Evolutionary conservation across 805 yeast genomes (phyloP).

Genomic region (Middelhovenomyces tepae): DNA sequence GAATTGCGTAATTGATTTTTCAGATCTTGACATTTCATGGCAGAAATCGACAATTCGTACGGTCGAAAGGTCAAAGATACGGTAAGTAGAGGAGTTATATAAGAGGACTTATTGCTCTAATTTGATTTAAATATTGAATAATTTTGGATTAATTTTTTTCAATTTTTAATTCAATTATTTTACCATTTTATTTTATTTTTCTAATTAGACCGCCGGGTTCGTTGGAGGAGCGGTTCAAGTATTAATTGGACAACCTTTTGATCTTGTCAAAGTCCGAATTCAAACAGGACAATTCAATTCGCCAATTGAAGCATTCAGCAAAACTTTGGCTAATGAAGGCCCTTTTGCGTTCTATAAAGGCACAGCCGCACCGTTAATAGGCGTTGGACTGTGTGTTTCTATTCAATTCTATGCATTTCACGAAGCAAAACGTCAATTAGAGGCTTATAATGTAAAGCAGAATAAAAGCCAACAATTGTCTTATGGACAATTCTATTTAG

Average conservation of each 20-base stretch:
- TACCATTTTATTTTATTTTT: neutral
- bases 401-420: constrained; percentile 65
- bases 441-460: constrained; percentile 24
- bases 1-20: too few relatives aligned
- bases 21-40: too few relatives aligned
- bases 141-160: constrained; percentile 3
- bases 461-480: constrained; percentile 27
- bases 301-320: constrained; percentile 42
- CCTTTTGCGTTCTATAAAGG: constrained; percentile 57
- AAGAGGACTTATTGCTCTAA: neutral
- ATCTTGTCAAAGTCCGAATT: constrained; percentile 58
- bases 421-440: constrained; percentile 53
- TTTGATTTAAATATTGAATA: constrained; percentile 10
- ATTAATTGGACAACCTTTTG: constrained; percentile 58
- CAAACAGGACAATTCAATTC: constrained; percentile 59
- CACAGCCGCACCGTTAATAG: constrained; percentile 59
- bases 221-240: constrained; percentile 50
- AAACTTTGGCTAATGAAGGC: constrained; percentile 52
- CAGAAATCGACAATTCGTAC: constrained; percentile 27
- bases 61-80: constrained; percentile 44
- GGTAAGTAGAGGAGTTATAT: too few relatives aligned
- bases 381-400: constrained; percentile 64
- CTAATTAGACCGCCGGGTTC: constrained; percentile 37
- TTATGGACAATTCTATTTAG: constrained; percentile 47
- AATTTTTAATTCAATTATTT: neutral